Evolutionary conservation across 1,284 basidiomycete species (phyloP), one percentile per base, ranked within the genome.

Genomic region (Farysia itapuensis): DNA sequence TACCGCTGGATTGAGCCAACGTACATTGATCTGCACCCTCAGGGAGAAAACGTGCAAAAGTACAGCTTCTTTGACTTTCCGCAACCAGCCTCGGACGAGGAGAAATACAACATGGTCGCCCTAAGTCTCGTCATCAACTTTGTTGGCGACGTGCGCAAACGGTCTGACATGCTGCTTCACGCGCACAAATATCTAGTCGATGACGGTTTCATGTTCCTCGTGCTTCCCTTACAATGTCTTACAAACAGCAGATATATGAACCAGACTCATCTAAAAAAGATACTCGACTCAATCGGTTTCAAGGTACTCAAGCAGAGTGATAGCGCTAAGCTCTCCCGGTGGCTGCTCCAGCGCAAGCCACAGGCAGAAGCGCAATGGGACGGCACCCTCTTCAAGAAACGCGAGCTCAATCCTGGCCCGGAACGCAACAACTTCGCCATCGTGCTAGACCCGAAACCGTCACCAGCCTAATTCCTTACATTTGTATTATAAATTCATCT

Each of bases 41-140:
- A 73, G 38, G 67, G 70, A 2, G 56, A 65, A 6, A 60, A 75
- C 28, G 78, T 79, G 32, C 39, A 71, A 28, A 63, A 70, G 48
- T 54, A 51, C 38, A 70, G 77, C 63, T 79, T 79, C 54, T 78
- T 79, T 49, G 71, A 78, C 26, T 78, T 54, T 35, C 64, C 70
- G 13, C 16, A 49, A 11, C 73, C 77, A 1, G 19, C 39, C 5
- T 25, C 15, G 13, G 49, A 47, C 3, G 37, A 32, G 22, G 60
- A 61, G 2, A 54, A 60, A 24, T 80, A 61, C 44, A 77, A 79
- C 48, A 63, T 79, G 33, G 75, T 80, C 16, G 64, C 64, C 4
- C 61, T 79, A 13, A 76, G 72, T 28, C 67, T 80, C 16, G 79
- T 80, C 15, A 46, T 79, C 58, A 80, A 80, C 58, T 80, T 78